Evolutionary conservation across 164 flowering plant genomes (phyloP).

Genomic region (Taxillus chinensis): DNA sequence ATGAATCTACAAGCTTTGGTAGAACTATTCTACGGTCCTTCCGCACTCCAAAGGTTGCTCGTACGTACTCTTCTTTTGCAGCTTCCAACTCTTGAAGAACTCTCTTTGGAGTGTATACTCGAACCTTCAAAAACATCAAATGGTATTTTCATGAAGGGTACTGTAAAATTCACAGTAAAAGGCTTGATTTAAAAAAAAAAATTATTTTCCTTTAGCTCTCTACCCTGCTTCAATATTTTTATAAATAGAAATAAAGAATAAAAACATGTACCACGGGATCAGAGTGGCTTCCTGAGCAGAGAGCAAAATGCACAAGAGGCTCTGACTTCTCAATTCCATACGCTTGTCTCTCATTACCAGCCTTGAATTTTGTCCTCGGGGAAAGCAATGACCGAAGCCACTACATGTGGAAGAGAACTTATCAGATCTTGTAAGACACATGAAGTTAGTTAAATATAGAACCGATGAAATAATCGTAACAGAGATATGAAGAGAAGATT

Average conservation of each 20-base stretch:
- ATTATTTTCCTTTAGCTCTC: too few relatives aligned
- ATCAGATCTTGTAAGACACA: constrained; percentile 2
- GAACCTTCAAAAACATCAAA: constrained; percentile 37
- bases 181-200: too few relatives aligned
- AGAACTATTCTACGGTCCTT: constrained; percentile 58
- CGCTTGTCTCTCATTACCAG: constrained; percentile 56
- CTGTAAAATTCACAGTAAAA: too few relatives aligned
- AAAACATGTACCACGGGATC: constrained; percentile 77
- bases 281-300: constrained; percentile 85
- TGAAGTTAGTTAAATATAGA: background rate
- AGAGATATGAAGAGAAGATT: background rate
- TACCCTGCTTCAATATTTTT: too few relatives aligned
- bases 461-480: too few relatives aligned
- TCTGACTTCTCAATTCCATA: constrained; percentile 67
- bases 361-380: constrained; percentile 54
- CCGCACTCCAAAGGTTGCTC: constrained; percentile 58
- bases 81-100: constrained; percentile 68
- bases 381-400: constrained; percentile 73
- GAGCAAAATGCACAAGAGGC: constrained; percentile 82
- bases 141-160: too few relatives aligned
- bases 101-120: constrained; percentile 70
- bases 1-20: constrained; percentile 75
- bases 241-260: background rate
- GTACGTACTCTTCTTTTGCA: constrained; percentile 82
- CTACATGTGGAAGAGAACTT: constrained; percentile 24